phyloP scores from a whole-genome alignment of 768 basidiomycete genomes.

The Suillus clintonianus region DNA sequence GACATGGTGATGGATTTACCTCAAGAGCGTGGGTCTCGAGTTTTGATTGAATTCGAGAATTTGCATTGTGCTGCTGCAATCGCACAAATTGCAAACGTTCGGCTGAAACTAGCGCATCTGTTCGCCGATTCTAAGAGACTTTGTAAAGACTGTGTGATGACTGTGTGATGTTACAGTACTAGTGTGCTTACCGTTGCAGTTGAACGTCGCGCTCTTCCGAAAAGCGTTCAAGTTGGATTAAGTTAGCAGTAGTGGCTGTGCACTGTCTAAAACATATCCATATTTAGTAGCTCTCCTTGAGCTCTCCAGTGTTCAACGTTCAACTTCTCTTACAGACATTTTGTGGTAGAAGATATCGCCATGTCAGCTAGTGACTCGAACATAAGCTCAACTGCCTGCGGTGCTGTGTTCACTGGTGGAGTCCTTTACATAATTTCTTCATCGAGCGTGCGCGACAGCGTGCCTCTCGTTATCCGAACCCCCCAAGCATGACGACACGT shows the following conservation, averaged over 20 bases:
- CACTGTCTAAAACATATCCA: neutral
- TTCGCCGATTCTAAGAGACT: neutral
- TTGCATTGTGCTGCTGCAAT: neutral
- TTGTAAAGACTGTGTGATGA: no score
- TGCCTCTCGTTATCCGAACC: neutral
- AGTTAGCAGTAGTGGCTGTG: neutral
- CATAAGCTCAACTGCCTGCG: no score
- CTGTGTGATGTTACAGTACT: no score
- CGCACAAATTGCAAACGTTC: neutral
- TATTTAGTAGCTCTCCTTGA: neutral
- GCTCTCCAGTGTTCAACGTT: no score
- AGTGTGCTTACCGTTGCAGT: no score
- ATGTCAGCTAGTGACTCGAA: no score
- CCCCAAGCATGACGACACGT: neutral
- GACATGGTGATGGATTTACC: neutral
- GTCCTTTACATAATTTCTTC: neutral
- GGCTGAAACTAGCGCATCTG: neutral
- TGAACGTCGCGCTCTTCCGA: no score
- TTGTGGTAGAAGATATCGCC: no score
- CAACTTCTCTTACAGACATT: neutral
- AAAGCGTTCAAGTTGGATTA: no score
- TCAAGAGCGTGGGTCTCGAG: neutral
- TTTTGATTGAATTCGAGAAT: neutral
- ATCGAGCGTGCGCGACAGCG: neutral
- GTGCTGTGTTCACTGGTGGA: no score